These are phyloP conservation scores for Lycium ferocissimum DNA, from an alignment of 257 asterid species.

Conservation along the genomic window DNA sequence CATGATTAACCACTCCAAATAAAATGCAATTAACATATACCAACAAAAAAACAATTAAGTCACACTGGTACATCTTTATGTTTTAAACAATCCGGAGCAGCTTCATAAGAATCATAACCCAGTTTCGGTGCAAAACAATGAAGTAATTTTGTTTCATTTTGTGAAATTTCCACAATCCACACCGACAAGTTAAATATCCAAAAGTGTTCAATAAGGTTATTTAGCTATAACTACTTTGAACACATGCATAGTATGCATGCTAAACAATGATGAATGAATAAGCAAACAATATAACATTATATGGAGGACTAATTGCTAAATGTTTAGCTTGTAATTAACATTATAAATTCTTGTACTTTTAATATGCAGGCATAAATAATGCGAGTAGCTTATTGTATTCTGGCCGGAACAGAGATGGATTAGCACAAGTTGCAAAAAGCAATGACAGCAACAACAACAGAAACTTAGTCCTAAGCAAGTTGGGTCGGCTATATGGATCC, in stretches of 20 bases:
- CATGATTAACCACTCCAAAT: neutral
- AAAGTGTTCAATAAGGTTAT: neutral
- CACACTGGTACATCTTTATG: slow-evolving; percentile 20
- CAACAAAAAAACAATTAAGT: slow-evolving; percentile 14
- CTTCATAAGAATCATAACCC: neutral
- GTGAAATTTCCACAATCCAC: neutral
- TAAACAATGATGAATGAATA: neutral
- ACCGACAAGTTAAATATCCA: neutral
- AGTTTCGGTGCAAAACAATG: neutral
- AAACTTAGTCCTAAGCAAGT: neutral
- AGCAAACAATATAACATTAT: neutral
- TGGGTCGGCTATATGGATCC: too few species aligned
- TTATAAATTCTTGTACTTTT: neutral
- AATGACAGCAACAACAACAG: neutral
- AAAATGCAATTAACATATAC: neutral
- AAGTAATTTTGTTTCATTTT: slow-evolving; percentile 1
- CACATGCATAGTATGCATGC: neutral
- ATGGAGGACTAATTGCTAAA: neutral
- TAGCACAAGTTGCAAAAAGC: neutral
- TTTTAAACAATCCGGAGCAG: neutral
- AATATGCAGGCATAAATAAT: neutral
- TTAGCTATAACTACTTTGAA: neutral
- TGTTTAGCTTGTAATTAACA: neutral
- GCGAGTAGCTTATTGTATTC: neutral
- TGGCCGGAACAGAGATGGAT: neutral